A percentile compares a stretch with the other conserved stretches of the same genome.
phyloP scores from a whole-genome alignment of 495 filamentous ascomycete genomes.

The Xylaria acuta region DNA sequence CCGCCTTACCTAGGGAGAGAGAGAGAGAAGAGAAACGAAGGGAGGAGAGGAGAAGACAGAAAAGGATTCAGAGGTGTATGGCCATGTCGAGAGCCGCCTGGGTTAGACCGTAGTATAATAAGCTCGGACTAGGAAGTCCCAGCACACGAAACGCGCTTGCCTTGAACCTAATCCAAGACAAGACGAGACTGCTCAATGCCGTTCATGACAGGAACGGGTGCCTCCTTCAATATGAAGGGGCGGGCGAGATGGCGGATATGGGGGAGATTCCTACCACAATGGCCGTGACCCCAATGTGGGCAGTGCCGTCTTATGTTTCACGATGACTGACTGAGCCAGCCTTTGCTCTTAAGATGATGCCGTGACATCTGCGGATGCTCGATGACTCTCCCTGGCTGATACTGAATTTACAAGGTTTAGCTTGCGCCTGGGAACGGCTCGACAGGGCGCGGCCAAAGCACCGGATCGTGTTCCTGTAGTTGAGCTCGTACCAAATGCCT shows the following conservation, averaged over 20 bases:
- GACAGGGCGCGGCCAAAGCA: neutral
- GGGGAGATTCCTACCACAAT: neutral
- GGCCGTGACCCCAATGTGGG: neutral
- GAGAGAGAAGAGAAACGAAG: conserved; percentile 6
- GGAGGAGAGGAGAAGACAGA: conserved; percentile 11
- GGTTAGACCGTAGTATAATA: neutral
- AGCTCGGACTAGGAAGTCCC: neutral
- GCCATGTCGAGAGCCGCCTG: neutral
- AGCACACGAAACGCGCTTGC: neutral
- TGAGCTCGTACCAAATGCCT: neutral
- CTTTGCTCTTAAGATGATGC: neutral
- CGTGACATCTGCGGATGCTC: neutral
- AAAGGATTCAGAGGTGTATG: conserved; percentile 18
- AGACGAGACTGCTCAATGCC: neutral
- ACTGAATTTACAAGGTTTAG: neutral
- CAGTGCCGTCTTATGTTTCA: neutral
- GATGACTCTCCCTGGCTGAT: neutral
- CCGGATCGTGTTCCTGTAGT: neutral
- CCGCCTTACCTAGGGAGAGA: conserved; percentile 30
- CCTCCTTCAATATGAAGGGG: neutral
- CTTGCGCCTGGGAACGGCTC: neutral
- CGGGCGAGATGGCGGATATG: neutral
- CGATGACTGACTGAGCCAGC: too few relatives aligned
- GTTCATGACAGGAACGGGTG: neutral
- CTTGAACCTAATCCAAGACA: neutral